Evolutionary conservation across 2,329 filamentous ascomycete genomes (phyloP).

Genomic region (Paraconiothyrium brasiliense): DNA sequence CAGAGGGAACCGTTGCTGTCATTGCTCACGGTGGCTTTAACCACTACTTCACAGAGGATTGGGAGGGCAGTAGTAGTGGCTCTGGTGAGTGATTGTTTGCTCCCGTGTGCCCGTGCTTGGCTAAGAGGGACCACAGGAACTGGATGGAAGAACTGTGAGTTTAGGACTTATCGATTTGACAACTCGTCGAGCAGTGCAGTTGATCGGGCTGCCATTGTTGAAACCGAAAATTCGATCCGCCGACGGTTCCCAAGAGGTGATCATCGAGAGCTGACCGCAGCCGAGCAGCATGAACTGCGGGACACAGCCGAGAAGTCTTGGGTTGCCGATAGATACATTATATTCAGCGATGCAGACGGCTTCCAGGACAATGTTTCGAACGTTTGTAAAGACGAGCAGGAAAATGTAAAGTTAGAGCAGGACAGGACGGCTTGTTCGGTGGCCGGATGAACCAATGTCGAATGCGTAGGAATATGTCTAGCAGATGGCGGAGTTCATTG

Average conservation of each 20-base stretch:
- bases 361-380: too few relatives aligned
- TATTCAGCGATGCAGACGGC: neutral
- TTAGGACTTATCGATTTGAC: conserved; percentile 27
- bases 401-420: too few relatives aligned
- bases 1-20: conserved; percentile 67
- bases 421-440: too few relatives aligned
- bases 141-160: conserved; percentile 32
- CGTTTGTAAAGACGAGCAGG: too few relatives aligned
- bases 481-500: too few relatives aligned
- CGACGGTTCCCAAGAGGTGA: neutral
- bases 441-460: too few relatives aligned
- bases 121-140: conserved; percentile 22
- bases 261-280: neutral
- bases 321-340: conserved; percentile 24
- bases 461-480: too few relatives aligned
- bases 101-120: neutral
- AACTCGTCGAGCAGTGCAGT: conserved; percentile 10
- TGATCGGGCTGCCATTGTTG: conserved; percentile 23
- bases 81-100: conserved; percentile 19
- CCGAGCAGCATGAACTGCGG: conserved; percentile 21
- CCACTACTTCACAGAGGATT: conserved; percentile 85
- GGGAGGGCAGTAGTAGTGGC: conserved; percentile 46
- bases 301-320: conserved; percentile 20
- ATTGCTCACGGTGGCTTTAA: conserved; percentile 83
- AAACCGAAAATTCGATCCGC: conserved; percentile 18